Evolutionary conservation across 176 grass and related monocot genomes (phyloP).

Genomic region (Rhipidocladum racemiflorum): DNA sequence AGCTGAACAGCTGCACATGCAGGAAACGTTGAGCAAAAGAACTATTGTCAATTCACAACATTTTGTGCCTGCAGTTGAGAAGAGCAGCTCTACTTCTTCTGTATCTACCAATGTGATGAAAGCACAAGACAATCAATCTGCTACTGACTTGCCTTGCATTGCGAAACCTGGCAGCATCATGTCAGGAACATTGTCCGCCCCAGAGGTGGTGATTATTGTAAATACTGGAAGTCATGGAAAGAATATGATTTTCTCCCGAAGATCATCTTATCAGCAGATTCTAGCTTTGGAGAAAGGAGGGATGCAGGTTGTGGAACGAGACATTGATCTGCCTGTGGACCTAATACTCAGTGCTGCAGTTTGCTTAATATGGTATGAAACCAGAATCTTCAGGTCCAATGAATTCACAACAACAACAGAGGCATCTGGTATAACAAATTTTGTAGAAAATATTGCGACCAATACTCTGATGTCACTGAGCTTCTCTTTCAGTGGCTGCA

Average conservation of each 20-base stretch:
- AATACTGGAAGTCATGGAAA: constrained; percentile 82
- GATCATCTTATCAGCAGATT: constrained; percentile 90
- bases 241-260: constrained; percentile 69
- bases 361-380: constrained; percentile 85
- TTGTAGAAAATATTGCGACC: constrained; percentile 73
- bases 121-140: constrained; percentile 37
- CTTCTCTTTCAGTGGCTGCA: constrained; percentile 84
- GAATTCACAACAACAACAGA: constrained; percentile 29
- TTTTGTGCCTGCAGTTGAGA: constrained; percentile 42
- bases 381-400: constrained; percentile 31
- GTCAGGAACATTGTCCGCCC: constrained; percentile 27
- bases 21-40: constrained; percentile 29
- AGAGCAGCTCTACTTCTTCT: constrained; percentile 54
- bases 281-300: constrained; percentile 83
- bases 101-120: constrained; percentile 56
- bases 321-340: constrained; percentile 75
- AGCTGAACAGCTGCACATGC: constrained; percentile 3
- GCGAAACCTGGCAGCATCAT: constrained; percentile 36
- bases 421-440: constrained; percentile 45
- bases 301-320: constrained; percentile 78
- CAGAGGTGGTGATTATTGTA: constrained; percentile 63
- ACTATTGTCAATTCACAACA: constrained; percentile 36
- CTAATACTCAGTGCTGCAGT: constrained; percentile 63
- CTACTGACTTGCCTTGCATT: constrained; percentile 28
- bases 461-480: constrained; percentile 88